These are phyloP conservation scores for Sugiyamaella floridensis DNA, from an alignment of 805 yeast genomes.

Conservation along the genomic window DNA sequence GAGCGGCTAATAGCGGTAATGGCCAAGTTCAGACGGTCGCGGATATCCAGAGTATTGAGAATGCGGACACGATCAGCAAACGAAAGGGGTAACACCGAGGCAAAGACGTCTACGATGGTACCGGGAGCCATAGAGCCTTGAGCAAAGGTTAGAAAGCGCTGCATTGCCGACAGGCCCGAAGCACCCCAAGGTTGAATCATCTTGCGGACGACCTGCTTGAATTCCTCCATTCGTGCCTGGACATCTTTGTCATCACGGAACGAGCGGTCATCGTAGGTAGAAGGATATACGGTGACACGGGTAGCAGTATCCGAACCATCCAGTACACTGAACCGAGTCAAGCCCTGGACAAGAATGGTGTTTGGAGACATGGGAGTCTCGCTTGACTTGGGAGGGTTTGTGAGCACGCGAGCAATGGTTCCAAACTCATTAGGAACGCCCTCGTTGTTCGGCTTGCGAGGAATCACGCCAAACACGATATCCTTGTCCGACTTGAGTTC, in stretches of 20 bases:
- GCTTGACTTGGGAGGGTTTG: conserved; percentile 2
- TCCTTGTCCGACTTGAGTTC: conserved; percentile 7
- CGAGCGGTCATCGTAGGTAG: neutral
- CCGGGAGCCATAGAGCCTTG: conserved; percentile 21
- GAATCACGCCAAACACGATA: conserved; percentile 7
- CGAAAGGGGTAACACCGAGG: conserved; percentile 30
- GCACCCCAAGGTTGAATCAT: conserved; percentile 11
- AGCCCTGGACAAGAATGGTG: conserved; percentile 13
- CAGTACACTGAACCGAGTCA: conserved; percentile 14
- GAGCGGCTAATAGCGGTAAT: conserved; percentile 15
- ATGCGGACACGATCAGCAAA: conserved; percentile 26
- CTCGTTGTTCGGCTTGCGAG: conserved; percentile 3
- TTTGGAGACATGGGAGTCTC: conserved; percentile 1
- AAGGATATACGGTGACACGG: conserved; percentile 3
- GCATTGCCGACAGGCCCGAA: conserved; percentile 8
- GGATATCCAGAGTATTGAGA: conserved; percentile 24
- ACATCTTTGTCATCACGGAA: conserved; percentile 1
- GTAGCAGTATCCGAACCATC: conserved; percentile 10
- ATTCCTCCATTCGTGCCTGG: conserved; percentile 8
- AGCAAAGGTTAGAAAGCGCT: conserved; percentile 8
- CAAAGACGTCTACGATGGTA: conserved; percentile 30
- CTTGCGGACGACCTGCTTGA: conserved; percentile 8
- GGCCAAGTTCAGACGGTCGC: conserved; percentile 23
- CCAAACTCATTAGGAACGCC: conserved; percentile 15
- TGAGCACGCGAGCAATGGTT: conserved; percentile 19